phyloP scores from a whole-genome alignment of 768 basidiomycete genomes.

The Phanerochaete sordida region DNA sequence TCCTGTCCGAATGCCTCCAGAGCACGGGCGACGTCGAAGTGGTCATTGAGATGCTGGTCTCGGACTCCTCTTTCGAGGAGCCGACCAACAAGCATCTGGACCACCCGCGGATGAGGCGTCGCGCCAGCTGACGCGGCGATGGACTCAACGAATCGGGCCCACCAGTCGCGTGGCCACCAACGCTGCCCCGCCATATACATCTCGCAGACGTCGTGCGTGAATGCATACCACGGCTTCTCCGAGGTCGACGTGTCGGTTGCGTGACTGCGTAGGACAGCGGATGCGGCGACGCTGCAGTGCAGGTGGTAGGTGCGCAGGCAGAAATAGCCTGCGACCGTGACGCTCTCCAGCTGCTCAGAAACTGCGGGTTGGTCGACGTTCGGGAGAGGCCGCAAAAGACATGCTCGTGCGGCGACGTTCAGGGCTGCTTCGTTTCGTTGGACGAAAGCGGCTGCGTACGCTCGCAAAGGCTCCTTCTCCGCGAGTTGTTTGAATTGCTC shows the following conservation, averaged over 20 bases:
- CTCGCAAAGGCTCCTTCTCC: not conserved
- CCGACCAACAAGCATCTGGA: not conserved
- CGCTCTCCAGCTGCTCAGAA: not conserved
- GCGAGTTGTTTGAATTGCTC: not conserved
- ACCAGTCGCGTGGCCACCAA: not conserved
- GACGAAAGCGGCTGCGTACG: not conserved
- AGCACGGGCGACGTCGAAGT: not conserved
- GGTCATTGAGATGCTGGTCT: not conserved
- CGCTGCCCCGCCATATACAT: not conserved
- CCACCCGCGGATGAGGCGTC: not conserved
- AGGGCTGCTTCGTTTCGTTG: not conserved
- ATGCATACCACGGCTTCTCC: not conserved
- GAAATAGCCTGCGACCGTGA: not conserved
- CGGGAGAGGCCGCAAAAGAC: not conserved
- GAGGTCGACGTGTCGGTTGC: not conserved
- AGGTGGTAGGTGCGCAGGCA: not conserved
- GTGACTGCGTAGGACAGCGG: not conserved
- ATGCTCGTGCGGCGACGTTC: not conserved
- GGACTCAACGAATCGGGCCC: not conserved
- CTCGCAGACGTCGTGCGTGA: not conserved
- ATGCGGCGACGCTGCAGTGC: not conserved
- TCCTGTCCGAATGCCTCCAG: not conserved
- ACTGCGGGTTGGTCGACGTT: not conserved
- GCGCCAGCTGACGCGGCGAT: not conserved
- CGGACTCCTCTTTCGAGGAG: not conserved